These are phyloP conservation scores for Backusella parvicylindrica DNA, from an alignment of 192 early-diverging fungal species.

Conservation along the genomic window DNA sequence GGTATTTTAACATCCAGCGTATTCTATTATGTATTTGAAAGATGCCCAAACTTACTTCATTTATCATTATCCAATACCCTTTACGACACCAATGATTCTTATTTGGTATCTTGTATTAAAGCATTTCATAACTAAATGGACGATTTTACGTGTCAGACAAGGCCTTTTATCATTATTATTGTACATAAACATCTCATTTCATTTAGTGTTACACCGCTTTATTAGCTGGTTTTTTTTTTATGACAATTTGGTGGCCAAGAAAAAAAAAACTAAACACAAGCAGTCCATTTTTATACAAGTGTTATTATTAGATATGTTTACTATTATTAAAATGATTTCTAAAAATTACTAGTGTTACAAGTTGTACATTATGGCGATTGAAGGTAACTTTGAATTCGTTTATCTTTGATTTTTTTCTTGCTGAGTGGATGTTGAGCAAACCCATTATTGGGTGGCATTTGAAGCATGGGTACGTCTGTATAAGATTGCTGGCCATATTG, in stretches of 20 bases:
- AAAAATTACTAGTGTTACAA: neutral
- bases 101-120: neutral
- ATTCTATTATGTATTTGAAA: neutral
- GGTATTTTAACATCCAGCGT: neutral
- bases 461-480: neutral
- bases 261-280: neutral
- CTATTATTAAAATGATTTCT: slow-evolving; percentile 1
- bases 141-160: neutral
- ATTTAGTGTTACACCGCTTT: neutral
- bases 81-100: neutral
- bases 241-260: too few species aligned
- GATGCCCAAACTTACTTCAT: neutral
- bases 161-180: neutral
- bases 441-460: neutral
- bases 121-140: neutral
- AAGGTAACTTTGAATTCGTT: slow-evolving; percentile 7
- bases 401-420: slow-evolving; percentile 7
- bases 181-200: too few species aligned
- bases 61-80: neutral
- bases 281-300: slow-evolving; percentile 3
- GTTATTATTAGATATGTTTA: neutral
- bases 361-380: neutral
- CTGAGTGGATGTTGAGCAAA: neutral
- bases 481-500: neutral
- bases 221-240: too few species aligned